A percentile compares a stretch with the other conserved stretches of the same genome.
Evolutionary conservation across 306 rosid species (phyloP).

Genomic region (Gastrolobium bilobum): DNA sequence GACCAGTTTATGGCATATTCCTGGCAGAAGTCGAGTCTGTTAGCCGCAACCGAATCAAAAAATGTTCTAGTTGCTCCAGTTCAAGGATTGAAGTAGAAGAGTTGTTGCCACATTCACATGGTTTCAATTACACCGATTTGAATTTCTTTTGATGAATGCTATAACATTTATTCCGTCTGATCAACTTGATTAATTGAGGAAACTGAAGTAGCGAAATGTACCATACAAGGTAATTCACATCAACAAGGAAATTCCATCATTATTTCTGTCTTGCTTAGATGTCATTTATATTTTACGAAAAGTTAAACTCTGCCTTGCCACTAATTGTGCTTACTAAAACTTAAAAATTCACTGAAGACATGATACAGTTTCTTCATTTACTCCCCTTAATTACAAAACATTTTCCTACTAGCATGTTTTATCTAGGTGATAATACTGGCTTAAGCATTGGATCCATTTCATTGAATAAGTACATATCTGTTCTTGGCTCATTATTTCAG

Average conservation of each 20-base stretch:
- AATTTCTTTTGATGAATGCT: conserved; percentile 66
- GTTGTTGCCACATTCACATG: conserved; percentile 73
- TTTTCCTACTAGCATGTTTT: conserved; percentile 32
- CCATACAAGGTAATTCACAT: conserved; percentile 54
- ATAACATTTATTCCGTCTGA: conserved; percentile 31
- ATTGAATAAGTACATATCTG: conserved; percentile 19
- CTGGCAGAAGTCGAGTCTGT: conserved; percentile 84
- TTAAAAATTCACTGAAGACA: conserved; percentile 20
- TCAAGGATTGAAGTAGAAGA: conserved; percentile 95
- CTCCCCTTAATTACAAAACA: neutral
- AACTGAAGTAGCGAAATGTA: conserved; percentile 45
- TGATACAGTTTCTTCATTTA: conserved; percentile 33
- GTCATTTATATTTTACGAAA: neutral
- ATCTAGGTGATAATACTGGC: conserved; percentile 9
- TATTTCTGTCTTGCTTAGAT: conserved; percentile 25
- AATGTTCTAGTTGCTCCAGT: conserved; percentile 85
- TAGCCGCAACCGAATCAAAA: conserved; percentile 74
- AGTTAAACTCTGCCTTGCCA: conserved; percentile 1
- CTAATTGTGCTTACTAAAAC: conserved; percentile 37
- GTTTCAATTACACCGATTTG: conserved; percentile 63
- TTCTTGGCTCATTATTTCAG: conserved; percentile 35
- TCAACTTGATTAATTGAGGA: conserved; percentile 45
- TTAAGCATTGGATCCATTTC: conserved; percentile 33
- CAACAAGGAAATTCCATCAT: conserved; percentile 11
- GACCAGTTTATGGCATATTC: conserved; percentile 89